Base-by-base conservation (phyloP, 2,329 filamentous ascomycete genomes). In the Ophiognomonia clavigignenti-juglandacearum region DNA sequence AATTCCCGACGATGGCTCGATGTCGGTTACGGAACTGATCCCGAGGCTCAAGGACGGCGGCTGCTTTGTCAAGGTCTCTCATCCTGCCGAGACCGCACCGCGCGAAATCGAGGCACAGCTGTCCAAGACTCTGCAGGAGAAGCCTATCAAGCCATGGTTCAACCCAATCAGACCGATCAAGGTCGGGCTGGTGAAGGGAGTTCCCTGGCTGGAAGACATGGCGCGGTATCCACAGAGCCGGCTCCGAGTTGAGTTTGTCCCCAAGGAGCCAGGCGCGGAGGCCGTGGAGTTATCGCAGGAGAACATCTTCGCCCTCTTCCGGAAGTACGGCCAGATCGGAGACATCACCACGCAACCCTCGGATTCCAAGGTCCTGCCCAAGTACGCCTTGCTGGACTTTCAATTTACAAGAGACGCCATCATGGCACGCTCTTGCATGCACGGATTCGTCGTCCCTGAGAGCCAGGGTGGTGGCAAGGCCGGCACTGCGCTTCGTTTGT, bases 121-220 rank as follows among this genome's bases (percentile, higher is more conserved):
- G 23, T 72, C 88, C 13, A 69, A 79, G 26, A 76, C 85, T 53
- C 71, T 97, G 1, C 70, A 77, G 47, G 73, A 88, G 50, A 75
- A 83, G 14, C 85, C 85, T 0, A 78, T 95, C 31, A 88, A 83
- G 51, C 91, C 92, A 3, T 95, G 91, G 87, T 96, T 93, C 71
- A 95, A 85, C 56, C 90, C 90, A 0, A 84, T 96, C 54, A 75
- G 80, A 19, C 69, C 77, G 13, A 83, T 95, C 47, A 77, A 80
- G 40, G 82, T 83, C 4, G 82, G 82, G 20, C 70, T 90, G 6
- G 93, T 98, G 3, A 75, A 81, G 46, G 93, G 93, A 9, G 81
- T 83, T 19, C 93, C 93, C 0, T 98, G 93, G 93, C 77, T 97
- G 3, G 93, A 97, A 60, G 93, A 98, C 61, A 70, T 98, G 23